Conservation (phyloP, 2,329 filamentous ascomycete species). For the Huntiella bhutanensis region DNA sequence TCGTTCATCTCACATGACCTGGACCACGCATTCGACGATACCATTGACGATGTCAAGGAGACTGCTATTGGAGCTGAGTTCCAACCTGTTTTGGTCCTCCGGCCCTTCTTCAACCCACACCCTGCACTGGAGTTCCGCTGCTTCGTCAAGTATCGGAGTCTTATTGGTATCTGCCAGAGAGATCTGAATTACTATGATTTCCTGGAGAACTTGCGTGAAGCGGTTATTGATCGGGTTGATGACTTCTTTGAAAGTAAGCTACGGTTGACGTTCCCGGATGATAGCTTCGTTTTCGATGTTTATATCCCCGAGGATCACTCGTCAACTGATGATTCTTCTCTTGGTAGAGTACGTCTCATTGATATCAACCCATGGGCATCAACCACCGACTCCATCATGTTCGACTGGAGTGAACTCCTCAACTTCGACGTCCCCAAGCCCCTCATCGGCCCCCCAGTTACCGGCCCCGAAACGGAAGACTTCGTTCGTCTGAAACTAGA, state of each 20-base stretch:
- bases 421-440: conserved; percentile 44
- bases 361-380: conserved; percentile 93
- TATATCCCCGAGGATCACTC: conserved; percentile 56
- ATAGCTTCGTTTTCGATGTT: conserved; percentile 75
- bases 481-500: conserved; percentile 14
- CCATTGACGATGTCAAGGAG: conserved; percentile 22
- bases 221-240: conserved; percentile 48
- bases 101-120: conserved; percentile 76
- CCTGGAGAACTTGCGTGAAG: conserved; percentile 41
- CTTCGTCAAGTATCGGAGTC: conserved; percentile 66
- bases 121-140: conserved; percentile 87
- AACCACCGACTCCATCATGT: conserved; percentile 73
- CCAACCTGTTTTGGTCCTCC: conserved; percentile 62
- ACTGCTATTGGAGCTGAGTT: conserved; percentile 27
- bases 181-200: conserved; percentile 86
- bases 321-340: conserved; percentile 28
- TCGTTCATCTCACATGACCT: conserved; percentile 91
- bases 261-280: conserved; percentile 62
- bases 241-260: conserved; percentile 61
- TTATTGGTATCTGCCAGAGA: conserved; percentile 73
- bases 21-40: conserved; percentile 76
- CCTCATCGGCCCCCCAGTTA: conserved; percentile 29
- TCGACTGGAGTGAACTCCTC: conserved; percentile 76
- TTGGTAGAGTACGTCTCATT: conserved; percentile 65
- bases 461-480: conserved; percentile 21